Conservation (phyloP, 805 yeast genomes). For the Metschnikowia lunata region DNA sequence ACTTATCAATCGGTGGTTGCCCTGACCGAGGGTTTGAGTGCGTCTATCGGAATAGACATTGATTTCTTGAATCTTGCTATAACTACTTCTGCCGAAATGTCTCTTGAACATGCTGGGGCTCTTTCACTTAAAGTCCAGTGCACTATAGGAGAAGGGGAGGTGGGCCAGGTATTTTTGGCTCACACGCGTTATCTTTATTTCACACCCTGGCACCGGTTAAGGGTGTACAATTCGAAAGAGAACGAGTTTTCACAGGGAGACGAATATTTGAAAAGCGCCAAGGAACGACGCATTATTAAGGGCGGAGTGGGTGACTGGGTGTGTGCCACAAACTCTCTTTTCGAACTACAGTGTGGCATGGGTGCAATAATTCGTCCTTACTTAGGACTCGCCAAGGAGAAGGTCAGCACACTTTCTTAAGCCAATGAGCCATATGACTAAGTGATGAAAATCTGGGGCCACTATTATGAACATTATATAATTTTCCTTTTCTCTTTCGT, state of each 20-base stretch:
- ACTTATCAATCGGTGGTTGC: constrained; percentile 8
- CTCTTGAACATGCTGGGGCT: constrained; percentile 4
- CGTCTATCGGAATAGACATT: constrained; percentile 4
- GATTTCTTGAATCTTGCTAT: constrained; percentile 2
- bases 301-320: constrained; percentile 16
- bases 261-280: constrained; percentile 1
- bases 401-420: too few relatives aligned
- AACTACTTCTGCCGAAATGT: constrained; percentile 1
- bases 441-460: too few relatives aligned
- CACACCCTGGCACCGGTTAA: constrained; percentile 13
- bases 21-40: constrained; percentile 3
- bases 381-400: too few relatives aligned
- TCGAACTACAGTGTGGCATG: constrained; percentile 9
- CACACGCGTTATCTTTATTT: constrained; percentile 11
- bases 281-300: constrained; percentile 7
- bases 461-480: too few relatives aligned
- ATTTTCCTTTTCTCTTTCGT: too few relatives aligned
- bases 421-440: too few relatives aligned
- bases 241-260: constrained; percentile 3
- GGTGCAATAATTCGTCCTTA: not conserved
- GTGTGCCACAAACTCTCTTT: constrained; percentile 13
- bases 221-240: not conserved
- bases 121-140: constrained; percentile 8
- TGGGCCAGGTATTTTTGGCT: constrained; percentile 15
- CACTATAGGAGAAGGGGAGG: constrained; percentile 12